These are phyloP conservation scores for Aureobasidium sp. DNA, from an alignment of 2,329 filamentous ascomycete genomes.

Conservation along the genomic window DNA sequence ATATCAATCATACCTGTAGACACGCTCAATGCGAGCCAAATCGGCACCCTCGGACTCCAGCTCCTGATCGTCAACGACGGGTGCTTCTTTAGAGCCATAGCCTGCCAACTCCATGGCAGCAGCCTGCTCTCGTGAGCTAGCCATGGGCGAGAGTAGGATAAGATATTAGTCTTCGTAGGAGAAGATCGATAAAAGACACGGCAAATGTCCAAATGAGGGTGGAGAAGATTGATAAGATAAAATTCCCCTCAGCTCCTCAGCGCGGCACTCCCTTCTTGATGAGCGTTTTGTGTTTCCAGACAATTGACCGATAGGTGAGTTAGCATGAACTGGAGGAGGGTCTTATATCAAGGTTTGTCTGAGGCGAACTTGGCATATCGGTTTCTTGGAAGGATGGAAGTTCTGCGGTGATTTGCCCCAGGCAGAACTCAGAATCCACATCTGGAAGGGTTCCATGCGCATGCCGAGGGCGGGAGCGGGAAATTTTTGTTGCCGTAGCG, in stretches of 20 bases:
- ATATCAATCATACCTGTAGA: conserved; percentile 22
- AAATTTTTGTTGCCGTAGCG: conserved; percentile 17
- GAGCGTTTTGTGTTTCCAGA: neutral
- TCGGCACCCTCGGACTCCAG: conserved; percentile 14
- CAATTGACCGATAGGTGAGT: conserved; percentile 1
- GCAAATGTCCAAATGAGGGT: neutral
- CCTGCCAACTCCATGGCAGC: conserved; percentile 13
- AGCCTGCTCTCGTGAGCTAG: conserved; percentile 4
- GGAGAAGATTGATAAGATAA: conserved; percentile 17
- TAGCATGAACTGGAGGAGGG: neutral
- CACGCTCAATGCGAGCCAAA: conserved; percentile 21
- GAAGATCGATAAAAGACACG: neutral
- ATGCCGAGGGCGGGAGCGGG: conserved; percentile 10
- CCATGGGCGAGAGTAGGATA: neutral
- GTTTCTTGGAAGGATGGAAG: conserved; percentile 1
- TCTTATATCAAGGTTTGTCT: conserved; percentile 2
- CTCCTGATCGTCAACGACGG: conserved; percentile 17
- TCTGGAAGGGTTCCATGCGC: conserved; percentile 1
- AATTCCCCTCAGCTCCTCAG: neutral
- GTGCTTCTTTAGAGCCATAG: conserved; percentile 3
- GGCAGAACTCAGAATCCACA: conserved; percentile 5
- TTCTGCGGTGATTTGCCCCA: conserved; percentile 2
- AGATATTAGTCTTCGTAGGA: neutral
- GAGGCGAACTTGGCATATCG: conserved; percentile 2
- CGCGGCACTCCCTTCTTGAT: neutral